These are phyloP conservation scores for Clonostachys solani DNA, from an alignment of 2,329 filamentous ascomycete species.

Conservation along the genomic window DNA sequence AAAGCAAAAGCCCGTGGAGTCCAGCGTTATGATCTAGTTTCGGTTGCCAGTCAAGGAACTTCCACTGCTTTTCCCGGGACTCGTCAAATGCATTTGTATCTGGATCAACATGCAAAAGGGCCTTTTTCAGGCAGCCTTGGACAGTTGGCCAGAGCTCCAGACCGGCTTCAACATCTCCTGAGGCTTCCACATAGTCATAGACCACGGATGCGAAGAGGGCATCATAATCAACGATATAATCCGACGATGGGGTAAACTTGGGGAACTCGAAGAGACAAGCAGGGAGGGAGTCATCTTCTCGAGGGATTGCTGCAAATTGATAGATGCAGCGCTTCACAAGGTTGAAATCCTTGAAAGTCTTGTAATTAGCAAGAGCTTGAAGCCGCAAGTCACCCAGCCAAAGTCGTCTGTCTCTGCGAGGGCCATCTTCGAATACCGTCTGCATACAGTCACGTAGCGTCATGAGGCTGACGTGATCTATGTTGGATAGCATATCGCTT, in stretches of 20 bases:
- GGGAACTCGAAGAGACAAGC: slow-evolving; percentile 27
- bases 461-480: slow-evolving; percentile 21
- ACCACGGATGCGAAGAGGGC: slow-evolving; percentile 23
- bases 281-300: slow-evolving; percentile 22
- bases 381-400: slow-evolving; percentile 29
- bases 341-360: slow-evolving; percentile 23
- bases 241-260: slow-evolving; percentile 16
- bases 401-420: slow-evolving; percentile 25
- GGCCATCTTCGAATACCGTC: slow-evolving; percentile 30
- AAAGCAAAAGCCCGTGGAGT: slow-evolving; percentile 20
- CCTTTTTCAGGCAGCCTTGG: slow-evolving; percentile 16
- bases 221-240: slow-evolving; percentile 30
- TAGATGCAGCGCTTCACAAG: slow-evolving; percentile 28
- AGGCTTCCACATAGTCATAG: slow-evolving; percentile 22
- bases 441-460: slow-evolving; percentile 31
- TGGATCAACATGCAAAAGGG: slow-evolving; percentile 15
- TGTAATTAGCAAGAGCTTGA: slow-evolving; percentile 28
- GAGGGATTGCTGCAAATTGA: slow-evolving; percentile 23
- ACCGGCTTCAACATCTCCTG: slow-evolving; percentile 18
- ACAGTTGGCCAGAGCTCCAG: slow-evolving; percentile 21
- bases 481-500: slow-evolving; percentile 12
- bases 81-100: slow-evolving; percentile 11
- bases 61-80: slow-evolving; percentile 12
- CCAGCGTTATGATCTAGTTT: slow-evolving; percentile 19
- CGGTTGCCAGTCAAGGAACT: slow-evolving; percentile 23